These are phyloP conservation scores for Naematelia encephala DNA, from an alignment of 768 basidiomycete genomes.

Conservation along the genomic window DNA sequence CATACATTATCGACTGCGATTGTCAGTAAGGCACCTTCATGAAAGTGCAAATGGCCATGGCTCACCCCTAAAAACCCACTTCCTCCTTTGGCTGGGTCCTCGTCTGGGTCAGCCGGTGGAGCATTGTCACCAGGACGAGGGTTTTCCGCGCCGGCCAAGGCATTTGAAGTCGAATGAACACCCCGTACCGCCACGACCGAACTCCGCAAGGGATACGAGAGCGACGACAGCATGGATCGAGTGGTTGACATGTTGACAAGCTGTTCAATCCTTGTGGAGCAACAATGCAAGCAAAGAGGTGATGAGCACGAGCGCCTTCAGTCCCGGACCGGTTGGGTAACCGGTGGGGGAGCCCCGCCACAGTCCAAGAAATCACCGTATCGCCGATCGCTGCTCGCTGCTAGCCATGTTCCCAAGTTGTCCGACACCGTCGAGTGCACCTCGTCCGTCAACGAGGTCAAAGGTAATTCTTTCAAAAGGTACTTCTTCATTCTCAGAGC, in stretches of 20 bases:
- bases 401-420: not conserved
- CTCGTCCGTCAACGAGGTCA: not conserved
- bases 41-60: not conserved
- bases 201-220: not conserved
- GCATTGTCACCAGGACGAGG: not conserved
- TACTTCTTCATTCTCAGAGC: slow-evolving; percentile 8
- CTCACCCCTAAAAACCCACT: slow-evolving; percentile 14
- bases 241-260: not conserved
- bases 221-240: not conserved
- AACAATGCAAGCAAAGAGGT: not conserved
- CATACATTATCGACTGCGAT: slow-evolving; percentile 64
- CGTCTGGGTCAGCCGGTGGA: slow-evolving; percentile 7
- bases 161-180: not conserved
- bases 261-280: not conserved
- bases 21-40: not conserved
- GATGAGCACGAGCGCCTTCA: too few species aligned
- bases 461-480: slow-evolving; percentile 7
- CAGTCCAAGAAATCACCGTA: not conserved
- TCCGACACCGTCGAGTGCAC: not conserved
- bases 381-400: not conserved
- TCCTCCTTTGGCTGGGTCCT: slow-evolving; percentile 17
- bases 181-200: not conserved
- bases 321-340: too few species aligned
- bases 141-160: not conserved
- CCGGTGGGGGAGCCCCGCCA: not conserved